Evolutionary conservation across 192 early-diverging fungal genomes (phyloP), one percentile per base, ranked within the genome.

Genomic region (Coemansia sp.): DNA sequence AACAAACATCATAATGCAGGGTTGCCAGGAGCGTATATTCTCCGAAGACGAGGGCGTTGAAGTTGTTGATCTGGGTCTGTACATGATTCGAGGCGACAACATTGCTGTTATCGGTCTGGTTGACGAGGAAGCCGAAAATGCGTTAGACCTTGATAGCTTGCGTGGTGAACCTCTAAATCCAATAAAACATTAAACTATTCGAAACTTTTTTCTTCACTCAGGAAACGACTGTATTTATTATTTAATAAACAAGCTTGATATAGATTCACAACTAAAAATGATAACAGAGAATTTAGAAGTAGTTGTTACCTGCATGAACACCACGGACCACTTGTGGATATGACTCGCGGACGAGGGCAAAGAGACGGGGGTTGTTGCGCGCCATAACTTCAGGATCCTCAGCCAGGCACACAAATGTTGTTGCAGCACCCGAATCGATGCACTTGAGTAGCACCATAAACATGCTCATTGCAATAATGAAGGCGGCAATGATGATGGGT

Each of bases 381-480:
- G 65, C 61, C 61, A 94, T 75, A 3, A 87, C 87, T 7, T 82
- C 74, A 7, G 90, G 93, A 57, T 93, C 90, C 62, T 91, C 90
- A 10, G 86, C 88, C 25, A 99, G 61, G 61, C 94, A 96, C 1
- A 99, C 95, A 83, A 95, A 98, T 0, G 95, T 95, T 3, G 95
- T 90, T 0, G 91, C 81, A 3, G 86, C 85, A 17, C 92, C 94
- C 52, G 85, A 87, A 45, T 90, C 84, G 44, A 99, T 88, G 41
- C 93, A 91, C 53, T 85, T 86, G 30, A 84, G 80, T 40, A 94
- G 69, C 17, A 91, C 77, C 38, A 80, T 85, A 64, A 97, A 94
- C 82, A 93, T 87, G 48, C 86, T 83, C 25, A 83, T 70, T 11
- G 93, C 96, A 44, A 95, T 71, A 39, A 98, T 76, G 39, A 95